A percentile compares a stretch with the other conserved stretches of the same genome.
Conservation (phyloP, 805 yeast genomes). For the Wickerhamomyces sydowiorum region DNA sequence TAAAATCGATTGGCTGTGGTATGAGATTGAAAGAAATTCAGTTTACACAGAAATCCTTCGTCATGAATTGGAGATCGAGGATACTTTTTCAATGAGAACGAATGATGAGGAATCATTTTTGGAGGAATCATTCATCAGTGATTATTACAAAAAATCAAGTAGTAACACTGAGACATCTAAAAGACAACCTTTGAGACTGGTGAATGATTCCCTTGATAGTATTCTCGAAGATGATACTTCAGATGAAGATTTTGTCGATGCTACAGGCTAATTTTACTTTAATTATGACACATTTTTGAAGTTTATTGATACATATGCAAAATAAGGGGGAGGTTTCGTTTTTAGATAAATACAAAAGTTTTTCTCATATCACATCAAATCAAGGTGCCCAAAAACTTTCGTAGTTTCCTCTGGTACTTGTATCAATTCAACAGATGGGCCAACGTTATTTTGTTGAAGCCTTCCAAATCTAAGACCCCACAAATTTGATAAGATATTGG, state of each 20-base stretch:
- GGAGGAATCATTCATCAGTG: constrained; percentile 21
- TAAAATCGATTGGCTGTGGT: constrained; percentile 51
- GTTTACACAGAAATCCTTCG: constrained; percentile 33
- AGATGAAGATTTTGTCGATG: constrained; percentile 6
- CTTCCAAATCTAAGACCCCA: too few species aligned
- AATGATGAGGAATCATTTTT: constrained; percentile 15
- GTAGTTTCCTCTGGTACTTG: too few species aligned
- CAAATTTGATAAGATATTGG: too few species aligned
- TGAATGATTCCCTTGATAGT: constrained; percentile 1
- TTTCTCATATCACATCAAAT: too few species aligned
- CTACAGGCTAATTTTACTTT: too few species aligned
- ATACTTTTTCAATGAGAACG: constrained; percentile 1
- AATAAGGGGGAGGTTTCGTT: too few species aligned
- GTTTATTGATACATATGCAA: too few species aligned
- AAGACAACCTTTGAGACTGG: not conserved
- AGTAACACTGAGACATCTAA: not conserved
- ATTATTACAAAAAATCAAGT: constrained; percentile 1
- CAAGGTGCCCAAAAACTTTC: too few species aligned
- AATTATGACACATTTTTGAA: too few species aligned
- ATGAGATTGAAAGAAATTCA: constrained; percentile 41
- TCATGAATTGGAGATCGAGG: constrained; percentile 6
- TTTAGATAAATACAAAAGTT: too few species aligned
- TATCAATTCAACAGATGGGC: too few species aligned
- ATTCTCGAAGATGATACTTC: constrained; percentile 1
- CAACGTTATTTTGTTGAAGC: too few species aligned